Evolutionary conservation across 2,329 filamentous ascomycete species (phyloP).

Genomic region (Penicillium oxalicum): DNA sequence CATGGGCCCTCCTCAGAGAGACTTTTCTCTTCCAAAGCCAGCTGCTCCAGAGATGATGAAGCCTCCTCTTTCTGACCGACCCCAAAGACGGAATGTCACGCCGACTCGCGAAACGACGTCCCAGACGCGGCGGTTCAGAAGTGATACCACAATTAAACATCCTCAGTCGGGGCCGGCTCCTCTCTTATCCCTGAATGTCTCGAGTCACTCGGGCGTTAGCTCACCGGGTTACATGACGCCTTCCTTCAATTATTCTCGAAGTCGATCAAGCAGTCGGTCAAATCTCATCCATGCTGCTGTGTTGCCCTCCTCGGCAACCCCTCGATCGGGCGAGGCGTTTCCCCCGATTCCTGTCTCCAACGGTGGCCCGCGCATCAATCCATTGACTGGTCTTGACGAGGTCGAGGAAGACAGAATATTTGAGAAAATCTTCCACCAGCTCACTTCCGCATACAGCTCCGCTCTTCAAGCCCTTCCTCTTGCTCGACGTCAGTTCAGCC

Average conservation of each 20-base stretch:
- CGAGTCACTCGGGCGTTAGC: constrained; percentile 21
- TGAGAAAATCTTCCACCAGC: constrained; percentile 71
- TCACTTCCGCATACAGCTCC: constrained; percentile 67
- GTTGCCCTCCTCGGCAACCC: constrained; percentile 54
- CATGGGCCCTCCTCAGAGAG: constrained; percentile 26
- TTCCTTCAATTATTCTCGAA: constrained; percentile 33
- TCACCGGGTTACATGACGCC: constrained; percentile 30
- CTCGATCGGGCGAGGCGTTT: constrained; percentile 78
- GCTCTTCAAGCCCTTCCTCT: constrained; percentile 66
- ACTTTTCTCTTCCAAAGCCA: constrained; percentile 22
- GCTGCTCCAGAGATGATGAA: constrained; percentile 27
- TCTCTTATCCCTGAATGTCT: constrained; percentile 28
- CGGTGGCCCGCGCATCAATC: constrained; percentile 45
- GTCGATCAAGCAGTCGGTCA: constrained; percentile 47
- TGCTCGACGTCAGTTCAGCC: constrained; percentile 61
- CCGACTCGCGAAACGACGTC: constrained; percentile 44
- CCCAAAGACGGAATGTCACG: constrained; percentile 31
- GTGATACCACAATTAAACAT: constrained; percentile 48
- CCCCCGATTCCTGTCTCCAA: constrained; percentile 42
- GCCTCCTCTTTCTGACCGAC: constrained; percentile 25
- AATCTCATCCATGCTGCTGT: constrained; percentile 46
- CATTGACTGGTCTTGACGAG: constrained; percentile 56
- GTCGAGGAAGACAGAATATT: constrained; percentile 75
- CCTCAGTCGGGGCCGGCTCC: constrained; percentile 29
- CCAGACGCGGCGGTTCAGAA: constrained; percentile 43